phyloP scores from a whole-genome alignment of 306 rosid genomes.

The Pterocarpus macrocarpus region DNA sequence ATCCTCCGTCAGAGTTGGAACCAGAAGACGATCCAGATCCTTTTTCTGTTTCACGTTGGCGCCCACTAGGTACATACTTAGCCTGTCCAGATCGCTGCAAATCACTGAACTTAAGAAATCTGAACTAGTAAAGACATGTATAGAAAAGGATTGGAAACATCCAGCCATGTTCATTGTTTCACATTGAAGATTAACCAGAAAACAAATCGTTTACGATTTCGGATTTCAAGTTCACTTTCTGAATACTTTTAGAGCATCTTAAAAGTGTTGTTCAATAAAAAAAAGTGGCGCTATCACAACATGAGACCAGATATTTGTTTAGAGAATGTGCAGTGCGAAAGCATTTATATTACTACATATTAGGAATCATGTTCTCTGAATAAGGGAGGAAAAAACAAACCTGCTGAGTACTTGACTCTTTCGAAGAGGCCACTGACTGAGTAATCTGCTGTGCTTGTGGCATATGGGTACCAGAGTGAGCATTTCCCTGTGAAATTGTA shows the following conservation, averaged over 20 bases:
- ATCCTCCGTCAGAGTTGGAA: conserved; percentile 58
- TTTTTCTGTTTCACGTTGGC: conserved; percentile 60
- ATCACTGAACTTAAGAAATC: conserved; percentile 34
- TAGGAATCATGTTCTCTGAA: conserved; percentile 25
- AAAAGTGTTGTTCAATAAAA: conserved; percentile 8
- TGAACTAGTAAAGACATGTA: conserved; percentile 28
- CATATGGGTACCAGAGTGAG: conserved; percentile 49
- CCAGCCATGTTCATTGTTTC: conserved; percentile 19
- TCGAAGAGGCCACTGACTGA: conserved; percentile 55
- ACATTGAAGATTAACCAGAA: conserved; percentile 17
- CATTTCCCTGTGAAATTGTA: conserved; percentile 60
- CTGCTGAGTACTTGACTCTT: conserved; percentile 72
- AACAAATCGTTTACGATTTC: not conserved
- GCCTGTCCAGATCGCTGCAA: conserved; percentile 65
- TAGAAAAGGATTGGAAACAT: conserved; percentile 8
- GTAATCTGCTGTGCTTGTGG: conserved; percentile 58
- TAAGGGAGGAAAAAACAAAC: conserved; percentile 47
- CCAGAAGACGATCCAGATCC: conserved; percentile 67
- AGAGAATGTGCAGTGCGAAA: conserved; percentile 33
- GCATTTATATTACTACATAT: conserved; percentile 26
- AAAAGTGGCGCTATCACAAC: conserved; percentile 26
- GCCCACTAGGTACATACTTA: conserved; percentile 62
- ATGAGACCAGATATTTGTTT: conserved; percentile 25
- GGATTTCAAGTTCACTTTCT: conserved; percentile 21
- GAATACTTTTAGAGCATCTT: conserved; percentile 15